Evolutionary conservation across 352 stramenopile species (phyloP), one percentile per base, ranked within the genome.

Genomic region (Albugo laibachii): DNA sequence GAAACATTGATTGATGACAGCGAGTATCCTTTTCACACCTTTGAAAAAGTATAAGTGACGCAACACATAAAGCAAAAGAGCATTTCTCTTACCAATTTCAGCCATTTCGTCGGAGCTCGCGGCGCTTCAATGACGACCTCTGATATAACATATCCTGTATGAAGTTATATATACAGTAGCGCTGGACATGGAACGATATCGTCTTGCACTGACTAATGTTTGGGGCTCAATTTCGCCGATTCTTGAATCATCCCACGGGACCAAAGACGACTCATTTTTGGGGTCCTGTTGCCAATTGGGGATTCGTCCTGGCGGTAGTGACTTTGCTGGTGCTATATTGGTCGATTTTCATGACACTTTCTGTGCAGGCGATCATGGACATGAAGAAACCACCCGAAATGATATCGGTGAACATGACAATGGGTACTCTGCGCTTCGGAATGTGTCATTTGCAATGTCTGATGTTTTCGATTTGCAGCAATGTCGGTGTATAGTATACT

Each of bases 191-290:
- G 3, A 31, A 8, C 24, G 24, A 31, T 31, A 31, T 10, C 24
- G 24, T 43, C 38, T 24, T 43, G 38, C 38, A 24, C 3, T 3
- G 8, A 19, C 16, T 24, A 19, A 43, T 43, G 58, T 66, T 73
- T 43, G 40, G 45, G 39, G 57, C 65, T 57, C 59, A 66, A 56
- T 54, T 83, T 49, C 66, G 68, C 36, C 57, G 66, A 47, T 87
- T 87, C 49, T 57, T 87, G 43, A 84, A 85, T 59, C 70, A 72
- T 58, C 73, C 74, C 15, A 88, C 75, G 49, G 77, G 77, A 27
- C 76, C 75, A 20, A 88, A 85, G 66, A 91, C 77, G 18, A 88
- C 76, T 35, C 77, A 91, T 55, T 92, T 92, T 58, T 92, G 78
- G 80, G 80, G 80, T 0, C 80, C 80, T 2, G 66, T 92, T 4